These are phyloP conservation scores for Aspergillus cejpii DNA, from an alignment of 2,329 filamentous ascomycete genomes.

Conservation along the genomic window DNA sequence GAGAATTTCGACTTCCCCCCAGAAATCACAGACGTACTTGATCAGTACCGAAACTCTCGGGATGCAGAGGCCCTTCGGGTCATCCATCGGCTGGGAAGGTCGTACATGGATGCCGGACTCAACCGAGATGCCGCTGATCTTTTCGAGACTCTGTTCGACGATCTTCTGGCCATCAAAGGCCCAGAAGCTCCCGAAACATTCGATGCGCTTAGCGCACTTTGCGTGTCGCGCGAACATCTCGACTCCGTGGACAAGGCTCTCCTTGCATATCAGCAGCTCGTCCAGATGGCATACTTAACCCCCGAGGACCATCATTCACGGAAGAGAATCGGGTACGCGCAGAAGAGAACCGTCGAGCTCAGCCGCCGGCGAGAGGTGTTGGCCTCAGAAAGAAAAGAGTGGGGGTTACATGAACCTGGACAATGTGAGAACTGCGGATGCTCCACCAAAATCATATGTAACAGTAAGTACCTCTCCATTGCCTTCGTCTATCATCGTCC, in stretches of 20 bases:
- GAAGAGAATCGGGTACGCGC: constrained; percentile 22
- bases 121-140: constrained; percentile 25
- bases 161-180: constrained; percentile 21
- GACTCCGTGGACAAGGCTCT: constrained; percentile 26
- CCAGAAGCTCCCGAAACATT: constrained; percentile 25
- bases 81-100: constrained; percentile 22
- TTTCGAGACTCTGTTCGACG: constrained; percentile 24
- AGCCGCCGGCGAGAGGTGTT: constrained; percentile 22
- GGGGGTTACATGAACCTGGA: constrained; percentile 21
- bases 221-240: constrained; percentile 25
- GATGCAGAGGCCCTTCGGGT: constrained; percentile 23
- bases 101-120: constrained; percentile 27
- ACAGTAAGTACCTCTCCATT: constrained; percentile 15
- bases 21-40: constrained; percentile 23
- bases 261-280: constrained; percentile 24
- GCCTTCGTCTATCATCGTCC: not conserved
- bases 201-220: constrained; percentile 27
- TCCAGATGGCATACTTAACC: constrained; percentile 21
- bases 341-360: constrained; percentile 25
- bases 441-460: constrained; percentile 22
- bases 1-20: constrained; percentile 27
- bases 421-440: constrained; percentile 19
- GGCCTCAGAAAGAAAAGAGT: constrained; percentile 22
- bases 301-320: constrained; percentile 23
- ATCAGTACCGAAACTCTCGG: constrained; percentile 23